These are phyloP conservation scores for Arabidopsis thaliana DNA, from an alignment of 345 rosid species.

Conservation along the genomic window TAIR10.1 NC_003074.8:2561501-2562000, in stretches of 20 bases:
- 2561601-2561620: constrained; percentile 34
- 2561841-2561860: not conserved
- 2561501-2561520: constrained; percentile 98
- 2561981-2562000: too few species aligned
- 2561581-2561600: not conserved
- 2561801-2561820: constrained; percentile 27
- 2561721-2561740: not conserved
- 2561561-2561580: constrained; percentile 33
- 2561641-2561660: not conserved
- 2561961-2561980: too few species aligned
- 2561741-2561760: constrained; percentile 10
- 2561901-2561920: not conserved
- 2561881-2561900: constrained; percentile 11
- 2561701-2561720: constrained; percentile 17
- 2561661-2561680: not conserved
- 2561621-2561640: constrained; percentile 31
- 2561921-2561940: not conserved
- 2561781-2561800: constrained; percentile 15
- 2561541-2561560: constrained; percentile 17
- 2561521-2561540: constrained; percentile 89
- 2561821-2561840: constrained; percentile 17
- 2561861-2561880: not conserved
- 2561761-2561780: not conserved
- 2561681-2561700: not conserved
- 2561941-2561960: not conserved